These are phyloP conservation scores for Podospora conica DNA, from an alignment of 495 filamentous ascomycete genomes.

Conservation along the genomic window DNA sequence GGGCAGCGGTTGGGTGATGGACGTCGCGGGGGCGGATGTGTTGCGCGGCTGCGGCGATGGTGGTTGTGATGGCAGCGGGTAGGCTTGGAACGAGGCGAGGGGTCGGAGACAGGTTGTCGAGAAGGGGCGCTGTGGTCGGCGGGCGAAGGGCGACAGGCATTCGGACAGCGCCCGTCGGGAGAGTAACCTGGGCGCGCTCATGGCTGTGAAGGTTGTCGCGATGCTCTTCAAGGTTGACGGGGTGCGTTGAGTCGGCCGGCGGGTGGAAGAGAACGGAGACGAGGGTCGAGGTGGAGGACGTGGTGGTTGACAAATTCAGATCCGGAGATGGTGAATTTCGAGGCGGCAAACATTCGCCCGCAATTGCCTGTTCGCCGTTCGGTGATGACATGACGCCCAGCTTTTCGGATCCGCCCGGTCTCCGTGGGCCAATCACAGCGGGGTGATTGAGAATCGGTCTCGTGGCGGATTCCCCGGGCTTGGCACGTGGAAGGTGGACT, in stretches of 20 bases:
- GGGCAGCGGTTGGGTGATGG: conserved; percentile 53
- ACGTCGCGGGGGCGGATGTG: conserved; percentile 58
- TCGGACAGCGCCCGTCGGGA: conserved; percentile 19
- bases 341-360: conserved; percentile 2
- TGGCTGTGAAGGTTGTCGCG: conserved; percentile 6
- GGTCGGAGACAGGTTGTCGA: conserved; percentile 50
- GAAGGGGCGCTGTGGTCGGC: conserved; percentile 51
- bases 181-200: conserved; percentile 24
- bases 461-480: neutral
- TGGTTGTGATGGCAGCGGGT: conserved; percentile 53
- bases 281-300: conserved; percentile 5
- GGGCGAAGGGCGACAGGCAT: conserved; percentile 36
- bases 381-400: conserved; percentile 37
- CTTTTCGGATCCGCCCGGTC: conserved; percentile 27
- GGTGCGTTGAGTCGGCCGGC: neutral
- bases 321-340: neutral
- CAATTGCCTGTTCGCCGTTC: conserved; percentile 4
- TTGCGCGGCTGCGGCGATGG: conserved; percentile 63
- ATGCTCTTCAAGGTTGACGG: neutral
- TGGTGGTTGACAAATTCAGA: conserved; percentile 1
- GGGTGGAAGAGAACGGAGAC: neutral
- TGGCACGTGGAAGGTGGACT: neutral
- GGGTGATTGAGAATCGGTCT: conserved; percentile 26
- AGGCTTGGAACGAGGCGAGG: conserved; percentile 67
- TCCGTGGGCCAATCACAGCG: conserved; percentile 35